Conservation (phyloP, 192 early-diverging fungal genomes). For the Coemansia sp. region DNA sequence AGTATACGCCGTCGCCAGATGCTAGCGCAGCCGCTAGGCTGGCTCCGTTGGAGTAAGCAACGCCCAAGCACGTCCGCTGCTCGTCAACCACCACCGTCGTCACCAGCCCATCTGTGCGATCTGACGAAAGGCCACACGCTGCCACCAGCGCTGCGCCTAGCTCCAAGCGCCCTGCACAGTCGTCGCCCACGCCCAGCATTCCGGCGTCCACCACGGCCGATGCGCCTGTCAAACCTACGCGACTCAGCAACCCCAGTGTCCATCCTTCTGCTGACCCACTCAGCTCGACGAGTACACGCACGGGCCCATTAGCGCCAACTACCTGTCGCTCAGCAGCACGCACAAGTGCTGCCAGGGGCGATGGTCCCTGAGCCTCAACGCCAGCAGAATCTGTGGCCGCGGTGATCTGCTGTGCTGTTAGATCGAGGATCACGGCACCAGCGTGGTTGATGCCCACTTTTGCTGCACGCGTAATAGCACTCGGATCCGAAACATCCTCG, state of each 20-base stretch:
- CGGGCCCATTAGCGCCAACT: conserved; percentile 32
- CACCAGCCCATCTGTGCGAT: conserved; percentile 91
- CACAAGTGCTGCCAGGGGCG: conserved; percentile 20
- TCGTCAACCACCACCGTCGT: conserved; percentile 95
- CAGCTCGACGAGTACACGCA: conserved; percentile 49
- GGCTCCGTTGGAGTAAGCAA: conserved; percentile 88
- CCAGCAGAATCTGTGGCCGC: conserved; percentile 19
- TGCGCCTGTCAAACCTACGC: conserved; percentile 26
- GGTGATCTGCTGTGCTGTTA: conserved; percentile 33
- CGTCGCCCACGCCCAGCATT: conserved; percentile 19
- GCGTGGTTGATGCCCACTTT: conserved; percentile 25
- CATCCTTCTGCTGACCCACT: conserved; percentile 15
- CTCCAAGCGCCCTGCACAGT: conserved; percentile 13
- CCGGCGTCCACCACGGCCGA: conserved; percentile 30
- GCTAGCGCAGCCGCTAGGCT: conserved; percentile 83
- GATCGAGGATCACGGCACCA: conserved; percentile 37
- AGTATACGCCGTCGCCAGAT: conserved; percentile 88
- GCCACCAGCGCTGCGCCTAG: conserved; percentile 36
- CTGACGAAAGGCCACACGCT: conserved; percentile 51
- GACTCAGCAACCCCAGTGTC: conserved; percentile 33
- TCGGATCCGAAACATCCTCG: conserved; percentile 12
- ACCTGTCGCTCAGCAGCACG: conserved; percentile 20
- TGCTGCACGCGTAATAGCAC: conserved; percentile 10
- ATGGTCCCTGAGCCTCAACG: background rate
- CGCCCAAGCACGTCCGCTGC: conserved; percentile 82